Base-by-base conservation (phyloP, 805 yeast genomes). In the Candida silvicultrix region DNA sequence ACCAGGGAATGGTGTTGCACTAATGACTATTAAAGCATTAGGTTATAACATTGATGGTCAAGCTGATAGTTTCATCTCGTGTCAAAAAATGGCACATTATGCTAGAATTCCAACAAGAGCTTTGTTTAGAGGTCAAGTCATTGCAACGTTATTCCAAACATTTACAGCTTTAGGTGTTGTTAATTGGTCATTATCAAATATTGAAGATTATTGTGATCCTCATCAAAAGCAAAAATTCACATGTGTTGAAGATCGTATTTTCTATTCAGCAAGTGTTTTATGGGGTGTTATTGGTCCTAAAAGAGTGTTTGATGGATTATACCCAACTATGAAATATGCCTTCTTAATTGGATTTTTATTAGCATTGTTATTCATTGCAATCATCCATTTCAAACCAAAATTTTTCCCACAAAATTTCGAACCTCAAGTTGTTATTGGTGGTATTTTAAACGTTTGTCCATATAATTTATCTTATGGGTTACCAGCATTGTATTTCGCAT, bases 291-390 rank as follows among this genome's bases (percentile, higher is more conserved):
- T 76, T 47, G 81, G 81, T 9, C 80, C 80, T 10, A 69, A 71
- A 32, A 73, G 73, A 53, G 77, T 77, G 8, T 78, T 78, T 58
- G 67, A 72, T 45, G 75, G 76, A 0, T 60, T 80, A 21, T 82
- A 82, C 55, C 86, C 87, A 1, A 66, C 74, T 14, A 64, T 82
- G 46, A 76, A 78, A 58, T 82, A 80, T 77, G 77, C 83, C 49
- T 81, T 82, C 68, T 64, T 82, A 20, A 65, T 78, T 45, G 87
- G 88, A 15, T 57, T 57, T 34, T 45, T 74, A 54, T 43, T 63
- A 5, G 65, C 64, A 7, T 23, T 59, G 7, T 70, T 57, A 11
- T 63, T 61, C 45, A 60, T 63, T 41, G 49, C 49, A 9, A 38
- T 65, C 51, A 65, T 59, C 50, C 56, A 45, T 34, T 51, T 41